phyloP scores from a whole-genome alignment of 805 yeast genomes.

The Komagataella populi region DNA sequence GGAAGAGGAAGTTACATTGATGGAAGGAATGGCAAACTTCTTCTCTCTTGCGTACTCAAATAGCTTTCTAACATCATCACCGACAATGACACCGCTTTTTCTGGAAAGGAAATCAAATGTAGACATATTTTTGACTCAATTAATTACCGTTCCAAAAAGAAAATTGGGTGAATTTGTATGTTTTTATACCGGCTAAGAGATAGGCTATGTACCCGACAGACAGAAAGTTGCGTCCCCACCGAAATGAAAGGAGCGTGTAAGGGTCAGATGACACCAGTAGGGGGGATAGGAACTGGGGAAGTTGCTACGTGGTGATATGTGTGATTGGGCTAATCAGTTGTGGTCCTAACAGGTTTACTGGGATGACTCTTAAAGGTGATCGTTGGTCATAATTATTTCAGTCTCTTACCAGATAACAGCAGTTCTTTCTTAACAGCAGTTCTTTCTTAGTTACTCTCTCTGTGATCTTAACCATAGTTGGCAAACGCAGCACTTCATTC shows the following conservation, averaged over 20 bases:
- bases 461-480: too few species aligned
- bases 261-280: not conserved
- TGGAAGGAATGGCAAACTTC: slow-evolving; percentile 96
- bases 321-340: not conserved
- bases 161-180: not conserved
- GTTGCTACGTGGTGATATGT: not conserved
- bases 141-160: not conserved
- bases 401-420: too few species aligned
- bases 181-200: not conserved
- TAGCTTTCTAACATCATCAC: slow-evolving; percentile 82
- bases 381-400: too few species aligned
- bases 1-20: slow-evolving; percentile 95
- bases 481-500: too few species aligned
- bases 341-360: not conserved
- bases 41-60: slow-evolving; percentile 89
- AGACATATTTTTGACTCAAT: not conserved
- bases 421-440: too few species aligned
- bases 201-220: not conserved
- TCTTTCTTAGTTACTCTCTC: too few species aligned
- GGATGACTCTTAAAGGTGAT: too few species aligned
- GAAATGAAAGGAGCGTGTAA: not conserved
- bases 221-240: not conserved
- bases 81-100: slow-evolving; percentile 97
- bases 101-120: slow-evolving; percentile 39
- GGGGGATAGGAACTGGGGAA: not conserved